A percentile compares a stretch with the other conserved stretches of the same genome.
These are phyloP conservation scores for Rubroboletus pulcherrimus DNA, from an alignment of 768 basidiomycete genomes.

Conservation along the genomic window DNA sequence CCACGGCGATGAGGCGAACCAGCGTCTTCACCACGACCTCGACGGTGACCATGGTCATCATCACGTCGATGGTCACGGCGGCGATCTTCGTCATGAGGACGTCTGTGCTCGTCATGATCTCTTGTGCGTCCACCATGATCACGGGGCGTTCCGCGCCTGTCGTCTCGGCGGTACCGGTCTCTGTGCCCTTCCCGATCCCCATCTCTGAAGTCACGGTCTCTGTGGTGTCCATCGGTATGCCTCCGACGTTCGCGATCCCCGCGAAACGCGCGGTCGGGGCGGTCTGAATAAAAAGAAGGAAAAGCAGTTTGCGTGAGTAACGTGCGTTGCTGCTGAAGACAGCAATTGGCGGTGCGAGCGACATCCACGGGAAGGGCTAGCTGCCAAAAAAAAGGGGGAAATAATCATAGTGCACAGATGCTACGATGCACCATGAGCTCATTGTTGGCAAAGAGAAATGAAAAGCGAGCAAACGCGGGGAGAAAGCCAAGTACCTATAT, in stretches of 20 bases:
- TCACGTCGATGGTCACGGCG: constrained; percentile 47
- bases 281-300: constrained; percentile 47
- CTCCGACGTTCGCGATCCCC: constrained; percentile 64
- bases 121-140: constrained; percentile 45
- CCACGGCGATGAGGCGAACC: constrained; percentile 38
- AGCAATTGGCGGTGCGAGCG: constrained; percentile 41
- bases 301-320: constrained; percentile 52
- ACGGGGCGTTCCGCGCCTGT: constrained; percentile 46
- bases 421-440: constrained; percentile 61
- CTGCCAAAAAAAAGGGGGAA: constrained; percentile 38
- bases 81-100: constrained; percentile 48
- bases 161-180: constrained; percentile 42
- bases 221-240: constrained; percentile 53
- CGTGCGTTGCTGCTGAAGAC: constrained; percentile 37
- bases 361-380: constrained; percentile 54
- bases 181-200: constrained; percentile 34
- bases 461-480: constrained; percentile 29
- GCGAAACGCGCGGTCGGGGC: constrained; percentile 51
- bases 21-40: constrained; percentile 39
- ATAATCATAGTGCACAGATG: constrained; percentile 43
- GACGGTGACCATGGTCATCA: constrained; percentile 33
- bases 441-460: constrained; percentile 43
- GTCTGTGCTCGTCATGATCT: constrained; percentile 45
- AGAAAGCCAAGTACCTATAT: constrained; percentile 34
- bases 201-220: constrained; percentile 52